A percentile compares a stretch with the other conserved stretches of the same genome.
Evolutionary conservation across 257 asterid species (phyloP).

Genomic region (Ilex aquifolium): DNA sequence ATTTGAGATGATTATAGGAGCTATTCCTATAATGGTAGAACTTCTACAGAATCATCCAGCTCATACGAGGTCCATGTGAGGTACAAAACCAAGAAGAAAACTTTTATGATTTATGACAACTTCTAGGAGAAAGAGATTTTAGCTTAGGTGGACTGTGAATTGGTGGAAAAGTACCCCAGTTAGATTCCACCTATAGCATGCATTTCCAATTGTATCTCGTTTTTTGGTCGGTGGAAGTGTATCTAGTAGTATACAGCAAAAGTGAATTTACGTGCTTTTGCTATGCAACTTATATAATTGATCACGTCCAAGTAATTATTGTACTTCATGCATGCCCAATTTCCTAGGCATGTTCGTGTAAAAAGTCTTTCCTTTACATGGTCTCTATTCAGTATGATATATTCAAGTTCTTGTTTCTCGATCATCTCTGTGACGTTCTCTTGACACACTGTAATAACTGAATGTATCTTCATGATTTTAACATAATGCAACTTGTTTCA

Average conservation of each 20-base stretch:
- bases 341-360: too few relatives aligned
- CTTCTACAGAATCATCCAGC: background rate
- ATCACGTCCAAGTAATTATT: background rate
- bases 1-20: background rate
- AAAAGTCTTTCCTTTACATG: too few relatives aligned
- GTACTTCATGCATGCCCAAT: background rate
- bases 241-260: background rate
- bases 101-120: too few relatives aligned
- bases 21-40: background rate
- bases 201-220: background rate
- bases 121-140: too few relatives aligned
- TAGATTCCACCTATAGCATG: too few relatives aligned
- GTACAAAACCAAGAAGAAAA: background rate
- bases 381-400: too few relatives aligned
- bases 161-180: too few relatives aligned
- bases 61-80: background rate
- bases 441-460: background rate
- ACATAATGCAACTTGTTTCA: constrained; percentile 20
- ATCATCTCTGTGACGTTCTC: too few relatives aligned
- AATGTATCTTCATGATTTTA: constrained; percentile 9
- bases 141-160: too few relatives aligned
- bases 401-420: too few relatives aligned
- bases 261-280: background rate
- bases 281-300: background rate
- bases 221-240: background rate